Conservation (phyloP, 163 green algal genomes). For the Chlamydomonas reinhardtii region DNA sequence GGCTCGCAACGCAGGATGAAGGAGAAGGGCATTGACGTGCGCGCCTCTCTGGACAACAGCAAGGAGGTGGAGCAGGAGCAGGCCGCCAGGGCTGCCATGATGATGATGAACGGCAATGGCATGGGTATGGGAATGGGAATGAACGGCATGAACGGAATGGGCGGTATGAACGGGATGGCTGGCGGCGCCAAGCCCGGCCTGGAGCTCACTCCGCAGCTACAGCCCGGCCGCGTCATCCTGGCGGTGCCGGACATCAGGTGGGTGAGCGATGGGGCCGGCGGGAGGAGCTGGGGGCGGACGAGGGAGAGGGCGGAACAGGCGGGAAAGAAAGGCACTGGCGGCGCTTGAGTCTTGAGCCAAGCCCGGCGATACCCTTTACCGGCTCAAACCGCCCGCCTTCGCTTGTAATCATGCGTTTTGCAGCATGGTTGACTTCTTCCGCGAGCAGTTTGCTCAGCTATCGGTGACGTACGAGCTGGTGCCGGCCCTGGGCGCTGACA, state of each 20-base stretch:
- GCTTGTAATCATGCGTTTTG: not conserved
- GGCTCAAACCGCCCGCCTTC: not conserved
- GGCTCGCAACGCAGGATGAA: constrained; percentile 16
- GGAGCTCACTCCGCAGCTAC: constrained; percentile 5
- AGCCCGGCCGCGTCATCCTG: constrained; percentile 62
- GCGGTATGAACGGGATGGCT: not conserved
- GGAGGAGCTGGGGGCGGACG: not conserved
- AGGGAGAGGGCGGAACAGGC: not conserved
- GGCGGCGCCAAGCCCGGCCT: constrained; percentile 6
- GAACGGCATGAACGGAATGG: constrained; percentile 5
- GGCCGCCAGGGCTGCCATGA: not conserved
- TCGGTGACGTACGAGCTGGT: constrained; percentile 59
- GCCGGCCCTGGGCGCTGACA: constrained; percentile 57
- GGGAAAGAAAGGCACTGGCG: not conserved
- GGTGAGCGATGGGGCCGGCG: no score
- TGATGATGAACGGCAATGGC: not conserved
- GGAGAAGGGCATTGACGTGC: constrained; percentile 62
- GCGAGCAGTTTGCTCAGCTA: constrained; percentile 63
- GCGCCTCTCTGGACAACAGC: constrained; percentile 55
- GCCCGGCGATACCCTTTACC: not conserved
- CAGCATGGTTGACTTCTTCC: constrained; percentile 65
- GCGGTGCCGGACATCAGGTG: constrained; percentile 53
- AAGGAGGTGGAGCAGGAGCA: not conserved
- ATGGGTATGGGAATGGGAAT: constrained; percentile 18
- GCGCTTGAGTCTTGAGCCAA: no score